A percentile compares a stretch with the other conserved stretches of the same genome.
These are phyloP conservation scores for Chrysoporthe deuterocubensis DNA, from an alignment of 2,329 filamentous ascomycete genomes.

Conservation along the genomic window DNA sequence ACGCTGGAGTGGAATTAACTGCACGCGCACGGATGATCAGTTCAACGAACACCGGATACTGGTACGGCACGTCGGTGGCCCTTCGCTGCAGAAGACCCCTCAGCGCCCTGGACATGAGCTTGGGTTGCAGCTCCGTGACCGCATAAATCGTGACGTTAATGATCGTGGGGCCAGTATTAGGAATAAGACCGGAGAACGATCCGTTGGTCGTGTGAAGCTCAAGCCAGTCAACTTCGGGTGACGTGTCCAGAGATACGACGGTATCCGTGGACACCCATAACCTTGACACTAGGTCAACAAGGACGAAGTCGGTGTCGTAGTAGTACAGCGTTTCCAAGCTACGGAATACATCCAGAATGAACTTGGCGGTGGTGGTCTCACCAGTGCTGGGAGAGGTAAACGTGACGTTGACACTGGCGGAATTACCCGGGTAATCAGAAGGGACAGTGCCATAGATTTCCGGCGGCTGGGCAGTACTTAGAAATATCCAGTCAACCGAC, in stretches of 20 bases:
- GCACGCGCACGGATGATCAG: no score
- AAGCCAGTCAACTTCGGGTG: not conserved
- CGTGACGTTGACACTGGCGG: not conserved
- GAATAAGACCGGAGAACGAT: not conserved
- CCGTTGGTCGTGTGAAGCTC: not conserved
- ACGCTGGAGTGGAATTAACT: no score
- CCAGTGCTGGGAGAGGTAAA: not conserved
- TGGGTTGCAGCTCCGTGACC: not conserved
- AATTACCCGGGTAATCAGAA: not conserved
- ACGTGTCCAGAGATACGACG: not conserved
- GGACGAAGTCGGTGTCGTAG: not conserved
- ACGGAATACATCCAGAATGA: not conserved
- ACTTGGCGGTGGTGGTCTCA: not conserved
- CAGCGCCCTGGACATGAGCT: not conserved
- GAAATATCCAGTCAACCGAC: not conserved
- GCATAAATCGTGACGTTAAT: not conserved
- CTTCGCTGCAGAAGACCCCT: not conserved
- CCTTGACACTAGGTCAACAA: not conserved
- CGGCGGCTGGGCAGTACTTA: not conserved
- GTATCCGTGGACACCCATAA: not conserved
- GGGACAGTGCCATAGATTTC: not conserved
- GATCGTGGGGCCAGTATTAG: not conserved
- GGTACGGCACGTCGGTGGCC: not conserved
- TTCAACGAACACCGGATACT: not conserved
- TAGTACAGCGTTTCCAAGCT: not conserved